Evolutionary conservation across 164 flowering plant species (phyloP).

Genomic region (Litsea cubeba): DNA sequence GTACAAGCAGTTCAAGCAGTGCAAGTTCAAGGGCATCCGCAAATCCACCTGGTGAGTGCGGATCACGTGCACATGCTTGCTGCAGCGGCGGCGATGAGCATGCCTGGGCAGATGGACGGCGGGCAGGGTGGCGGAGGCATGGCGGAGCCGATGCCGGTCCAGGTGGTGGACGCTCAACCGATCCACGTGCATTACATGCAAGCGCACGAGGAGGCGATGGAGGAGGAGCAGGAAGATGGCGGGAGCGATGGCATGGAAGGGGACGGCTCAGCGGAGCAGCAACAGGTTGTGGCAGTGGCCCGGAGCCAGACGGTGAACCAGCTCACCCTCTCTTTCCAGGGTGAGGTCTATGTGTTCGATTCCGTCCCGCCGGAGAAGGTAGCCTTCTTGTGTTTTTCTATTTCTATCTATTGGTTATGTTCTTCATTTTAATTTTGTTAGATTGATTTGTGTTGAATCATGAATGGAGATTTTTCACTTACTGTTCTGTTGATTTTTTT

Average conservation of each 20-base stretch:
- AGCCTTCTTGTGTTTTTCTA: neutral
- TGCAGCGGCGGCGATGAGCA: constrained; percentile 14
- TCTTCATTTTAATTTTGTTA: neutral
- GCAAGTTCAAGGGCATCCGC: neutral
- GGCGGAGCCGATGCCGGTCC: constrained; percentile 7
- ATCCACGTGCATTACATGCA: constrained; percentile 18
- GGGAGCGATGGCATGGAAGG: constrained; percentile 15
- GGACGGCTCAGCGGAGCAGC: constrained; percentile 7
- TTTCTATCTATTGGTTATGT: neutral
- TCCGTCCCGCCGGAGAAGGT: constrained; percentile 60
- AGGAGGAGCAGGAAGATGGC: constrained; percentile 9
- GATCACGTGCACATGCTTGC: constrained; percentile 14
- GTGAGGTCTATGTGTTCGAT: constrained; percentile 61
- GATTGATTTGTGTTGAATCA: no score
- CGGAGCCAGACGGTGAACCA: constrained; percentile 22
- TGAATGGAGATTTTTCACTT: no score
- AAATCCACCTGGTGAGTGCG: constrained; percentile 1
- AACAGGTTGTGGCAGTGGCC: neutral
- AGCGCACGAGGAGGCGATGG: constrained; percentile 6
- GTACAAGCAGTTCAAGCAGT: constrained; percentile 9
- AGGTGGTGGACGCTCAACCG: constrained; percentile 11
- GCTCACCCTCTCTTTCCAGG: constrained; percentile 59
- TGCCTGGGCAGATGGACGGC: constrained; percentile 18
- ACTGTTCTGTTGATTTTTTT: no score
- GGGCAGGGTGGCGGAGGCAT: neutral